Evolutionary conservation across 768 basidiomycete genomes (phyloP).

Genomic region (Fibroporia radiculosa): DNA sequence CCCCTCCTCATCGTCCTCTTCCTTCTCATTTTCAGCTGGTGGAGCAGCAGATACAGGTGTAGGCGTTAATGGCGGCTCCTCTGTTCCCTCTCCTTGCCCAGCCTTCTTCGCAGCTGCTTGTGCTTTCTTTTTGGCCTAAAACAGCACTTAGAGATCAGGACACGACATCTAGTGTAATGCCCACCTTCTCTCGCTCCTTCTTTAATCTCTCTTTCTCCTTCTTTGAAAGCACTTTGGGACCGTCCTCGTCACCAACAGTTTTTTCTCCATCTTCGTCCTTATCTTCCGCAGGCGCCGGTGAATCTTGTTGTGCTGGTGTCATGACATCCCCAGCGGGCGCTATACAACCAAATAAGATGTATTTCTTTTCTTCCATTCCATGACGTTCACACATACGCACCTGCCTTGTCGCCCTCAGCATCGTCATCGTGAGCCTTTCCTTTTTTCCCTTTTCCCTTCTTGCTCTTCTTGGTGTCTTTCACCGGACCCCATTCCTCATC

Average conservation of each 20-base stretch:
- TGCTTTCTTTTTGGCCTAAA: slow-evolving; percentile 89
- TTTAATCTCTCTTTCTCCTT: slow-evolving; percentile 97
- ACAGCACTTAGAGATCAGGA: background rate
- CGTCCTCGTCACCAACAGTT: slow-evolving; percentile 45
- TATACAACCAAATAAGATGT: background rate
- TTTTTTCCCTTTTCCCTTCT: slow-evolving; percentile 38
- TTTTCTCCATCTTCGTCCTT: slow-evolving; percentile 16
- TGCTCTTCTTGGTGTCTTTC: slow-evolving; percentile 25
- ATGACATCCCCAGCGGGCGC: background rate
- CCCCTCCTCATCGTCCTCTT: slow-evolving; percentile 62
- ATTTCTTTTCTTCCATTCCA: slow-evolving; percentile 2
- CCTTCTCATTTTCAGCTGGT: slow-evolving; percentile 36
- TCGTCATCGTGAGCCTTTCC: slow-evolving; percentile 31
- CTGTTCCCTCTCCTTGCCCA: slow-evolving; percentile 15
- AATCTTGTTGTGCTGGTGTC: slow-evolving; percentile 7
- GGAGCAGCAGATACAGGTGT: slow-evolving; percentile 22
- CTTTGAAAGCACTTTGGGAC: slow-evolving; percentile 71
- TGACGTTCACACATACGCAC: slow-evolving; percentile 8
- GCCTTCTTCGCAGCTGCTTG: slow-evolving; percentile 83
- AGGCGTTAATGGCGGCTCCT: slow-evolving; percentile 23
- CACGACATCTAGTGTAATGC: background rate
- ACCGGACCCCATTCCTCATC: slow-evolving; percentile 35
- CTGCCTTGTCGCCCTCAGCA: slow-evolving; percentile 26
- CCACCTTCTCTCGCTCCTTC: slow-evolving; percentile 93
- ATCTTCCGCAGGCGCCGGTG: slow-evolving; percentile 13